These are phyloP conservation scores for Apiospora rasikravindrae DNA, from an alignment of 2,329 filamentous ascomycete genomes.

Conservation along the genomic window DNA sequence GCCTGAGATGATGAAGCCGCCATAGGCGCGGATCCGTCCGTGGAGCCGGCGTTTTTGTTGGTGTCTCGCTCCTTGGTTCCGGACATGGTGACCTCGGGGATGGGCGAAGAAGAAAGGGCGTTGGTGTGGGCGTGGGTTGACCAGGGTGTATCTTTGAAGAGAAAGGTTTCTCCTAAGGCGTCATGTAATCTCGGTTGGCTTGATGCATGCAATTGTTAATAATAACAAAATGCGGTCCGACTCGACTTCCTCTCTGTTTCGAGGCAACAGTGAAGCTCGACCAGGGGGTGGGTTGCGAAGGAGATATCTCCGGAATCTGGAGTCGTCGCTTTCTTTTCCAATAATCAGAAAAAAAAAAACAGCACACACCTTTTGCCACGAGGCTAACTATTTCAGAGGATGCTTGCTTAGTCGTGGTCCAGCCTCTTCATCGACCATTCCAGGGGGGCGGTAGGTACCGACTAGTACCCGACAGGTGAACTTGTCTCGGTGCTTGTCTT, in stretches of 20 bases:
- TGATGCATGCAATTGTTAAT: not conserved
- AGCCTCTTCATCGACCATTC: constrained; percentile 4
- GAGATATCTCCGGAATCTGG: not conserved
- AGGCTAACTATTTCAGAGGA: not conserved
- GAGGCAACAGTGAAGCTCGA: not conserved
- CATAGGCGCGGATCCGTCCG: not conserved
- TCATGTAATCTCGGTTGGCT: not conserved
- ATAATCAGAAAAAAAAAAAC: not conserved
- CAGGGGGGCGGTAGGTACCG: not conserved
- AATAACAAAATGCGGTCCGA: not conserved
- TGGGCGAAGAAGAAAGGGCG: not conserved
- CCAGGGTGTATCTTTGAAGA: no score
- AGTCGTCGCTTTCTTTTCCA: not conserved
- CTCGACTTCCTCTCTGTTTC: not conserved
- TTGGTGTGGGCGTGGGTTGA: not conserved
- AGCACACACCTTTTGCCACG: not conserved
- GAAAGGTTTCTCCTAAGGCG: not conserved
- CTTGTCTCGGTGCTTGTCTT: not conserved
- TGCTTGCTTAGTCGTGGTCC: not conserved
- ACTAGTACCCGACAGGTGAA: no score
- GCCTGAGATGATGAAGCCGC: constrained; percentile 16
- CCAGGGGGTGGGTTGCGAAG: not conserved
- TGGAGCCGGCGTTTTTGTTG: not conserved
- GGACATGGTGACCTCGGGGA: not conserved
- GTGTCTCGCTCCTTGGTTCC: not conserved